Evolutionary conservation across 352 stramenopile species (phyloP), one percentile per base, ranked within the genome.

Genomic region (Pythium vanterpoolii): DNA sequence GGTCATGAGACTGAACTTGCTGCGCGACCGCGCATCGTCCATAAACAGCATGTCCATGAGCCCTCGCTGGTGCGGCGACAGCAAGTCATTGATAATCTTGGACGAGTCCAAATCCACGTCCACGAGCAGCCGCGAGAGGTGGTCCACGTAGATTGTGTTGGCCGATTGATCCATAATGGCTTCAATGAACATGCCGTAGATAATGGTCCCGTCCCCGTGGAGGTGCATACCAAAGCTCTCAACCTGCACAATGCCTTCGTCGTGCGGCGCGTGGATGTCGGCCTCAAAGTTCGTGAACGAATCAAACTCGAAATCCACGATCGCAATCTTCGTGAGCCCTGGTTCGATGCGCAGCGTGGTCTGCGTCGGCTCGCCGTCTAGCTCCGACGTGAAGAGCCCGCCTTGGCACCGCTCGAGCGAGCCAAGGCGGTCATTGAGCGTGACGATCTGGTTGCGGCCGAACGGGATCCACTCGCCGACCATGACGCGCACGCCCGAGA

Each of bases 221-320:
- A 94, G 63, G 38, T 92, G 82, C 79, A 92, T 93, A 11, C 96
- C 96, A 66, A 99, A 99, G 53, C 90, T 99, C 69, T 99, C 96
- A 44, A 99, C 95, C 76, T 99, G 96, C n/a, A 98, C 87, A 21
- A 98, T 90, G 28, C 92, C 94, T 30, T 90, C 80, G 27, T 98
- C 84, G 56, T 95, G 87, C 1, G 95, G 87, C 53, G 95, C 96
- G 59, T 98, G 87, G 59, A 99, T 99, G 52, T 99, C 95, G 10
- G 96, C 96, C 69, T 99, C 96, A 66, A 99, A 99, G 66, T 99
- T 99, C 8, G 98, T 98, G 64, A 98, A 97, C 30, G 97, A 87
- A 27, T 97, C 96, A 51, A 98, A 93, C 38, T 97, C 97, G 72
- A 98, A 99, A 71, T 99, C 96, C 6, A 99, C 79, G 49, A 99